These are phyloP conservation scores for Mrakia blollopis DNA, from an alignment of 768 basidiomycete genomes.

Conservation along the genomic window DNA sequence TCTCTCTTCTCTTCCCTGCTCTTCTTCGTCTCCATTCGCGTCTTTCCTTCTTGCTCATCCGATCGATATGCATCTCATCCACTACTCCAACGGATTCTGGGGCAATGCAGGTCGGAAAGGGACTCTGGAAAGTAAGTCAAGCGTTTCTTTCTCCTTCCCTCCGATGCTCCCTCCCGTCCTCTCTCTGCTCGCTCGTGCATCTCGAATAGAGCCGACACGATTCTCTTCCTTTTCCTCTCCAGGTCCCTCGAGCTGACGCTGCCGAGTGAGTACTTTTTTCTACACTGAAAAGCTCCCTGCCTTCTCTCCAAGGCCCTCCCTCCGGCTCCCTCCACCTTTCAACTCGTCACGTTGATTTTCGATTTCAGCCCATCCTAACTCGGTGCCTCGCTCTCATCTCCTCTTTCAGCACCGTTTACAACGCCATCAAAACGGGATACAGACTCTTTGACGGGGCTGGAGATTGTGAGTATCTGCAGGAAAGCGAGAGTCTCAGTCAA, in stretches of 20 bases:
- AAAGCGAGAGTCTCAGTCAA: too few species aligned
- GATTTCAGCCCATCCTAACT: not conserved
- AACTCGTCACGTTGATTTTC: not conserved
- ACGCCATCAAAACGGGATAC: constrained; percentile 79
- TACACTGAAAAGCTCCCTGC: not conserved
- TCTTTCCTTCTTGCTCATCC: too few species aligned
- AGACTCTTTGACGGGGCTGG: constrained; percentile 67
- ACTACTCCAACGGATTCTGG: not conserved
- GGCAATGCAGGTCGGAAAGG: constrained; percentile 32
- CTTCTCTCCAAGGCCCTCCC: too few species aligned
- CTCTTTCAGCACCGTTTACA: constrained; percentile 58
- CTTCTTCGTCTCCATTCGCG: too few species aligned
- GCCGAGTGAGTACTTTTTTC: constrained; percentile 39
- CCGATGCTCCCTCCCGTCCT: too few species aligned
- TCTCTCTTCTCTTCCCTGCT: not conserved
- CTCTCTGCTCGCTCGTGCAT: too few species aligned
- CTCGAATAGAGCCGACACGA: too few species aligned
- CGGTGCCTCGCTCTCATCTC: too few species aligned
- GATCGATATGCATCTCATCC: not conserved
- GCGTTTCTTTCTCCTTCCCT: too few species aligned
- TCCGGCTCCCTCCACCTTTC: too few species aligned
- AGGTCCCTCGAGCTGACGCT: constrained; percentile 34
- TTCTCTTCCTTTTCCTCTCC: too few species aligned
- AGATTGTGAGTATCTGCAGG: constrained; percentile 22
- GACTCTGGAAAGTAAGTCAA: constrained; percentile 38